Base-by-base conservation (phyloP, 1,139 yeast genomes). In the Kodamaea fungicola region DNA sequence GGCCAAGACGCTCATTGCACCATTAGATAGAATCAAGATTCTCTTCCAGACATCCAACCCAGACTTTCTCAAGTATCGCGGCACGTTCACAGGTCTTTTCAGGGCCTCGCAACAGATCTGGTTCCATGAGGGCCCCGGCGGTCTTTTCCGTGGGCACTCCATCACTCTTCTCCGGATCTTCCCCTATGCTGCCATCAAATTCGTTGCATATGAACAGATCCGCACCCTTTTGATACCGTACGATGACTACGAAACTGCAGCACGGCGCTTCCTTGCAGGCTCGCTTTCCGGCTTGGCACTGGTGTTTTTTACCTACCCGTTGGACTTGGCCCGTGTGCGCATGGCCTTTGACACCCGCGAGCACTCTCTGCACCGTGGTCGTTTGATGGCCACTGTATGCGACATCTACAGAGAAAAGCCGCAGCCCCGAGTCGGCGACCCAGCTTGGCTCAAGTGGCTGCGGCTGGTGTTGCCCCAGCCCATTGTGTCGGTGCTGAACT, bases 151-250 rank as follows among this genome's bases (percentile, higher is more conserved):
- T 53, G 99, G 99, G 28, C 98, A 92, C 59, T 85, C 95, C 2
- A 96, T 95, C 1, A 92, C 98, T 0, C 66, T 92, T 35, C 60
- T 90, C 31, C 71, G 99, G 43, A 88, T 92, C 7, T 92, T 92
- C 61, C 99, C 99, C 1, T 92, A 92, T 58, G 97, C 98, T 3
- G 96, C 97, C 10, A 86, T 92, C 54, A 94, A 92, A 58, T 92
- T 92, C 59, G 96, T 94, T n/a, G 90, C 95, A 4, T 92, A 92
- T 61, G 99, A 92, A 62, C 98, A 92, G 59, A 79, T 90, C 37
- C 64, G 99, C 44, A 72, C 86, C 9, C 42, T 86, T 1, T 60
- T 94, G 42, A 94, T 92, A 35, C 96, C 96, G 1, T 67, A 74
- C 38, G 82, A 78, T 41, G 64, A 64, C 8, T 76, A 80, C 52